Evolutionary conservation across 441 rosid genomes (phyloP).

Genomic region (Gossypium lobatum): DNA sequence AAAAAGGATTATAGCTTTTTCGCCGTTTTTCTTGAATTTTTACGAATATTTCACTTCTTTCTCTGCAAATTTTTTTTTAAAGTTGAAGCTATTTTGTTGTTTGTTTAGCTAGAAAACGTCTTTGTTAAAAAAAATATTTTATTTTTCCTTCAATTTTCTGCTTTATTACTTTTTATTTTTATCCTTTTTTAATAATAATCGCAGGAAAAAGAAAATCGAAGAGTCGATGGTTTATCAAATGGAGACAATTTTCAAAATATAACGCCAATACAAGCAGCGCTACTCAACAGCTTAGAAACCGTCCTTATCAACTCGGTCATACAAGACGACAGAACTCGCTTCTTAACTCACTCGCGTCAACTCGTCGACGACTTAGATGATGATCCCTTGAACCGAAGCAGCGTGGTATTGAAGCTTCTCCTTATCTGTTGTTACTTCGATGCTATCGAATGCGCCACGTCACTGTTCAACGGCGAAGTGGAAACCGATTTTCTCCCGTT

Average conservation of each 20-base stretch:
- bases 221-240: conserved; percentile 13
- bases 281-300: conserved; percentile 18
- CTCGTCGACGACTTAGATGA: conserved; percentile 10
- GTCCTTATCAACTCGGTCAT: conserved; percentile 33
- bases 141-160: neutral
- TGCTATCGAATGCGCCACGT: conserved; percentile 49
- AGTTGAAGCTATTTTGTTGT: neutral
- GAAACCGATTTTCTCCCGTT: conserved; percentile 35
- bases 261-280: neutral
- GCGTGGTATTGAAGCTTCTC: conserved; percentile 40
- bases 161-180: neutral
- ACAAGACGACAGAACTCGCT: conserved; percentile 40
- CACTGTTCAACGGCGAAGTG: conserved; percentile 54
- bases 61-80: neutral
- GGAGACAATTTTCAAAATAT: conserved; percentile 11
- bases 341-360: conserved; percentile 25
- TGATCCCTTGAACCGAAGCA: conserved; percentile 21
- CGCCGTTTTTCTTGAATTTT: neutral
- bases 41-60: neutral
- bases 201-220: conserved; percentile 9
- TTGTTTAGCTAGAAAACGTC: neutral
- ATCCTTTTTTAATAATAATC: neutral
- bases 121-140: neutral
- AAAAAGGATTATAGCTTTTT: neutral
- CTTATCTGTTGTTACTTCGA: conserved; percentile 51